A percentile compares a stretch with the other conserved stretches of the same genome.
Conservation (phyloP, 352 stramenopile species). For the Phytopythium chamaehyphon region DNA sequence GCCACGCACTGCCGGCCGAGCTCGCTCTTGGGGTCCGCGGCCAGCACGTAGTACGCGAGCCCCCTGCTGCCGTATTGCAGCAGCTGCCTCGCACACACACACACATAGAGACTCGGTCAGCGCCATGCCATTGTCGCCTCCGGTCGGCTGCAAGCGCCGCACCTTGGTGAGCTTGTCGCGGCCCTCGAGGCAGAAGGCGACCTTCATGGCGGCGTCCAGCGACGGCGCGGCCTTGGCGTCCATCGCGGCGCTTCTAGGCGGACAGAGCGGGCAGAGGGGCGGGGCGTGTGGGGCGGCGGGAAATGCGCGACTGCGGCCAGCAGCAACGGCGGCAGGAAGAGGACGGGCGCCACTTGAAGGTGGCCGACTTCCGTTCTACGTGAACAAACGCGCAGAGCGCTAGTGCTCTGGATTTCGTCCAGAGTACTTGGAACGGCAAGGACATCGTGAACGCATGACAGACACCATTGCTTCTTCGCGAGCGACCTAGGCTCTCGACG, state of each 20-base stretch:
- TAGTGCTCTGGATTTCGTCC: no score
- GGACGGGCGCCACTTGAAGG: slow-evolving; percentile 3
- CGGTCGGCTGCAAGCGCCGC: neutral
- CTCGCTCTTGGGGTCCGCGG: slow-evolving; percentile 78
- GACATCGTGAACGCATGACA: no score
- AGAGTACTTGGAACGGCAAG: no score
- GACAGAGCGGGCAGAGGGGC: slow-evolving; percentile 9
- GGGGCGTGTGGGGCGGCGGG: neutral
- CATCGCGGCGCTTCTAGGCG: slow-evolving; percentile 18
- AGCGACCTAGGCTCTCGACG: no score
- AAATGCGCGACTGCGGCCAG: neutral
- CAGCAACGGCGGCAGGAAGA: neutral
- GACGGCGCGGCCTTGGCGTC: slow-evolving; percentile 54
- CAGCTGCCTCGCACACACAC: no score
- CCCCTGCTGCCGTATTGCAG: slow-evolving; percentile 84
- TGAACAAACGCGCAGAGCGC: no score
- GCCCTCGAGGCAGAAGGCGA: slow-evolving; percentile 78
- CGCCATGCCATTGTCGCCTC: no score
- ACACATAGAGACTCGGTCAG: neutral
- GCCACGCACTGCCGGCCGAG: slow-evolving; percentile 56
- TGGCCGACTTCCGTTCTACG: neutral
- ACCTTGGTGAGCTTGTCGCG: slow-evolving; percentile 88
- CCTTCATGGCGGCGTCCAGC: slow-evolving; percentile 53
- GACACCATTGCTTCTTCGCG: no score
- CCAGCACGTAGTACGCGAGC: slow-evolving; percentile 74